A percentile compares a stretch with the other conserved stretches of the same genome.
These are phyloP conservation scores for Symmetrospora coprosmae DNA, from an alignment of 768 basidiomycete species.

Conservation along the genomic window DNA sequence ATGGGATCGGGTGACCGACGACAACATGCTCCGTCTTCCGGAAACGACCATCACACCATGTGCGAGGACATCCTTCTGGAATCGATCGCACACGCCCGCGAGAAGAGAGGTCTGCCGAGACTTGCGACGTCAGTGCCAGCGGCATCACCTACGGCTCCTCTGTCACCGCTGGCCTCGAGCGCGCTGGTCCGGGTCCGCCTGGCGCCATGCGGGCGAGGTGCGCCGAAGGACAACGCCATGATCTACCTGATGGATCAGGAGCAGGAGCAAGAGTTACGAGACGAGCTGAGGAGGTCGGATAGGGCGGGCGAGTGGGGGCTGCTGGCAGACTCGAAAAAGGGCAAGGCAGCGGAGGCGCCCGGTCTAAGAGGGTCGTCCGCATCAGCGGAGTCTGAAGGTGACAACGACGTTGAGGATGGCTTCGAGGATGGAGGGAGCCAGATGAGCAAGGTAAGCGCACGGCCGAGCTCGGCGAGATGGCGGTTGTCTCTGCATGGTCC, in stretches of 20 bases:
- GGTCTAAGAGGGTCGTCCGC: too few relatives aligned
- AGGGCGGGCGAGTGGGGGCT: too few relatives aligned
- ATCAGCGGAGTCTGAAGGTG: too few relatives aligned
- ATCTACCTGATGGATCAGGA: slow-evolving; percentile 53
- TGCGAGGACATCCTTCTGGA: too few relatives aligned
- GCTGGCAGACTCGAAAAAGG: too few relatives aligned
- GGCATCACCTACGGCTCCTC: neutral
- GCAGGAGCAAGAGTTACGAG: slow-evolving; percentile 45
- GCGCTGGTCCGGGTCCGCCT: slow-evolving; percentile 59
- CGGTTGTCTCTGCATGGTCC: neutral
- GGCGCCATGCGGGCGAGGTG: slow-evolving; percentile 52
- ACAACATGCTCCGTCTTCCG: too few relatives aligned
- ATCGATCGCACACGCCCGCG: too few relatives aligned
- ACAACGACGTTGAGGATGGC: neutral
- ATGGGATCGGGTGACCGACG: too few relatives aligned
- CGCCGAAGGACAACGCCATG: slow-evolving; percentile 57
- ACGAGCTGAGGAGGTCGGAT: slow-evolving; percentile 34
- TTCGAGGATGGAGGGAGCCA: neutral
- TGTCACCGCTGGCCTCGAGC: slow-evolving; percentile 26
- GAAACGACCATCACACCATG: too few relatives aligned
- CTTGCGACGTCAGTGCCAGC: neutral
- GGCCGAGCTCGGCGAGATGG: slow-evolving; percentile 24
- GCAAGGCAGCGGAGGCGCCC: too few relatives aligned
- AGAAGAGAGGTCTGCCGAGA: too few relatives aligned
- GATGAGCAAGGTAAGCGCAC: slow-evolving; percentile 29